phyloP scores from a whole-genome alignment of 805 yeast species.

The Starmerella asiatica region DNA sequence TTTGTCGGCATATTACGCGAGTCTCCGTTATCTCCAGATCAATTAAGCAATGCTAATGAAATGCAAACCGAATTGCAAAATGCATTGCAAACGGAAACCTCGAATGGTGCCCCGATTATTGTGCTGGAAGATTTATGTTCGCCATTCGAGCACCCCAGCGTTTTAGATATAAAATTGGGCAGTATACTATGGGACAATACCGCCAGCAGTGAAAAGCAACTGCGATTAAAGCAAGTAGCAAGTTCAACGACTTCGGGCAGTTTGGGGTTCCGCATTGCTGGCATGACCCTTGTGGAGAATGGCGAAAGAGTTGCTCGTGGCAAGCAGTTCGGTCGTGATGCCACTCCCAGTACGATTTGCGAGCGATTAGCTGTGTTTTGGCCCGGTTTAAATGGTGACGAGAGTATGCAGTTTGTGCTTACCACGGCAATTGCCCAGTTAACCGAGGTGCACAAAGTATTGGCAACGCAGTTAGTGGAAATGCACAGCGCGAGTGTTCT shows the following conservation, averaged over 20 bases:
- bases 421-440: conserved; percentile 43
- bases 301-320: conserved; percentile 41
- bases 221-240: conserved; percentile 52
- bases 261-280: conserved; percentile 67
- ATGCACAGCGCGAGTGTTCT: conserved; percentile 32
- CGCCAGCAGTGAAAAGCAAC: conserved; percentile 45
- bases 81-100: conserved; percentile 1
- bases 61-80: not conserved
- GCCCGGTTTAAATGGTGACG: conserved; percentile 14
- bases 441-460: conserved; percentile 50
- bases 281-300: conserved; percentile 50
- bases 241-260: conserved; percentile 67
- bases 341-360: conserved; percentile 32
- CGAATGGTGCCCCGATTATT: conserved; percentile 26
- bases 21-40: not conserved
- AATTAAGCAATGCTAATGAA: not conserved
- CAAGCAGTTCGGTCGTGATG: conserved; percentile 57
- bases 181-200: conserved; percentile 45
- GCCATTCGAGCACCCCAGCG: conserved; percentile 52
- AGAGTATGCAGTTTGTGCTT: conserved; percentile 27
- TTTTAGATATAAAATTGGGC: conserved; percentile 79
- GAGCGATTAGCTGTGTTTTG: conserved; percentile 39
- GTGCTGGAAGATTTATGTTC: conserved; percentile 59
- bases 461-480: conserved; percentile 33
- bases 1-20: conserved; percentile 46